Base-by-base conservation (phyloP, 2,329 filamentous ascomycete species). In the Neonectria coccinea region DNA sequence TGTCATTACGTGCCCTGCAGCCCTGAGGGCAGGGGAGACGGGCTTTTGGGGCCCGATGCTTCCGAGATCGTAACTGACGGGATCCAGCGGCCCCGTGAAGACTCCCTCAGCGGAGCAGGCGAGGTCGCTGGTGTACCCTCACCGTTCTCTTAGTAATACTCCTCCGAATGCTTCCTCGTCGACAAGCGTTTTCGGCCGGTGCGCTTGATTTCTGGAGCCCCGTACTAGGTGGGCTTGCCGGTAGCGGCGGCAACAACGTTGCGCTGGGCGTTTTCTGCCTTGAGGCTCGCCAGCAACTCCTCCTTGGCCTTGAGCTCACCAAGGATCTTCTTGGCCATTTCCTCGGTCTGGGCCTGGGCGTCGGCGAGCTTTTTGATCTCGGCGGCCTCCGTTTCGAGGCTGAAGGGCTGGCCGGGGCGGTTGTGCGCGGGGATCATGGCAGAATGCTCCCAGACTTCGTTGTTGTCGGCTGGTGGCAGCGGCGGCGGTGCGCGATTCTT, bases 341-440 rank as follows among this genome's bases (percentile, higher is more conserved):
- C 84, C 60, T 87, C 83, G 45, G 92, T 86, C 74, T 89, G 87
- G 60, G 84, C 83, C 74, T 89, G 81, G 60, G 92, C 91, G 64
- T 89, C 89, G 67, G 83, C 83, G 50, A 91, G 79, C 74, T 84
- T 85, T 76, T 87, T 85, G 39, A 89, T 79, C 78, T 91, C 88
- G 7, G 86, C 79, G 68, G 86, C 83, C 80, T 92, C 92, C 52
- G 89, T 90, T 80, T 91, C 89, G 63, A 85, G 84, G 78, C 90
- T 92, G 76, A 92, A 94, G n/a, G 89, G 90, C 75, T 90, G 90
- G 36, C 86, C 89, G 2, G 89, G 88, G 9, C 87, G 84, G 73
- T 88, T 91, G 52, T 82, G 84, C 60, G 88, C 83, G 5, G 93
- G 93, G 67, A 97, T 89, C 82, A 93, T 89, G 60, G 92, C 92